Conservation (phyloP, 148 eudicot genomes). For the Nepenthes mirabilis region DNA sequence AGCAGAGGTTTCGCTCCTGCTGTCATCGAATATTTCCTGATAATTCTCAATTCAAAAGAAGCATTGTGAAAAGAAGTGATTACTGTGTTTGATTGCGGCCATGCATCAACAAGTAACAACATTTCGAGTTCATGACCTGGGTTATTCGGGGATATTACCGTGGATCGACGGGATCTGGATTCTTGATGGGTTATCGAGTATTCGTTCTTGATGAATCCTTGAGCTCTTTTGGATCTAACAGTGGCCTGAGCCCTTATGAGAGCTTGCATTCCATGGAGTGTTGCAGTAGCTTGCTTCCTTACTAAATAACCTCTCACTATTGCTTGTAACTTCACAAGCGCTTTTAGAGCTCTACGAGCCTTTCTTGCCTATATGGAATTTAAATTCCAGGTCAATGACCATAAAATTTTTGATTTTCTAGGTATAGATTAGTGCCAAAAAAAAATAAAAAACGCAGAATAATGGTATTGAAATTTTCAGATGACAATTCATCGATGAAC, state of each 20-base stretch:
- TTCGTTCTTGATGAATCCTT: not conserved
- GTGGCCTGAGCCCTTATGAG: constrained; percentile 64
- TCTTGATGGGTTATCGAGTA: not conserved
- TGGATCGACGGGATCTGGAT: constrained; percentile 19
- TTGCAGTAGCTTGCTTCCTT: constrained; percentile 71
- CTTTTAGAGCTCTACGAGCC: constrained; percentile 65
- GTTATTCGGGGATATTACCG: constrained; percentile 11
- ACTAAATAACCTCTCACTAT: constrained; percentile 69
- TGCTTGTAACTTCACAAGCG: constrained; percentile 76
- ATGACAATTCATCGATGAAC: not conserved
- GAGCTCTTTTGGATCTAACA: constrained; percentile 36
- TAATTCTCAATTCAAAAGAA: not conserved
- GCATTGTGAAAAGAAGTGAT: no score
- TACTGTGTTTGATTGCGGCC: no score
- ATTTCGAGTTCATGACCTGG: no score
- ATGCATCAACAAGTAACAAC: no score
- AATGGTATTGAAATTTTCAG: not conserved
- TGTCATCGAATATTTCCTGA: constrained; percentile 48
- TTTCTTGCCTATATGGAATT: constrained; percentile 41
- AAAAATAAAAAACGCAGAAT: not conserved
- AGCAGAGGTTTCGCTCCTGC: constrained; percentile 30
- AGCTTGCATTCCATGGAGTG: constrained; percentile 71
- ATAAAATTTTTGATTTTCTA: no score
- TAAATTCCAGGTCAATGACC: no score
- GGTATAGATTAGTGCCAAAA: not conserved